Evolutionary conservation across 1,139 yeast species (phyloP).

Genomic region (Lodderomyces metapsilosis): DNA sequence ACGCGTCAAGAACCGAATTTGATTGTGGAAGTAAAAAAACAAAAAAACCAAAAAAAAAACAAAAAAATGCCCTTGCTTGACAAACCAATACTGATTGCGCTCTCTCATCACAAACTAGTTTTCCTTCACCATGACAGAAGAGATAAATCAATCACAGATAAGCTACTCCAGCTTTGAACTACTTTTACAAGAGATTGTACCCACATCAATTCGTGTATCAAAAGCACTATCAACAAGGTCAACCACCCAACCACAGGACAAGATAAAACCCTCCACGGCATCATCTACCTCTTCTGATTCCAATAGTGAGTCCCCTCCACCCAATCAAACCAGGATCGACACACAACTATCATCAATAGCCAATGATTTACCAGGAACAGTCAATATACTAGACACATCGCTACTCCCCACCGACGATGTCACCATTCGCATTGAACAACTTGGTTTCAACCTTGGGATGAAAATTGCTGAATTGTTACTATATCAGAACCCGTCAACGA

Average conservation of each 20-base stretch:
- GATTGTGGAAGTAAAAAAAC: too few species aligned
- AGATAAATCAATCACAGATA: constrained; percentile 29
- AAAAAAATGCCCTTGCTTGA: too few species aligned
- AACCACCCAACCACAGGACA: constrained; percentile 1
- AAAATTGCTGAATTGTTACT: constrained; percentile 72
- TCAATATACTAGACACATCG: constrained; percentile 35
- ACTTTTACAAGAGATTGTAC: constrained; percentile 72
- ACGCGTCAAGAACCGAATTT: too few species aligned
- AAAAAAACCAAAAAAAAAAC: too few species aligned
- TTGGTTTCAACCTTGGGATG: constrained; percentile 74
- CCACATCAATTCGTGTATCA: constrained; percentile 62
- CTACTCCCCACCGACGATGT: constrained; percentile 50
- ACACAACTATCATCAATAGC: constrained; percentile 23
- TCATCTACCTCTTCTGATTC: too few species aligned
- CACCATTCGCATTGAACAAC: constrained; percentile 57
- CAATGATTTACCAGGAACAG: constrained; percentile 43
- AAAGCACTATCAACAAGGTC: constrained; percentile 15
- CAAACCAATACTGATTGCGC: too few species aligned
- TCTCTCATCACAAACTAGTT: too few species aligned
- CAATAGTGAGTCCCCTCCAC: not conserved
- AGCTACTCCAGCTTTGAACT: constrained; percentile 54
- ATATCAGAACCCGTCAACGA: constrained; percentile 43
- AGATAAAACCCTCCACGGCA: too few species aligned
- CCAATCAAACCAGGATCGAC: constrained; percentile 18
- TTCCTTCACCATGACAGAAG: constrained; percentile 11